These are phyloP conservation scores for Didymella arachidicola DNA, from an alignment of 2,329 filamentous ascomycete species.

Conservation along the genomic window DNA sequence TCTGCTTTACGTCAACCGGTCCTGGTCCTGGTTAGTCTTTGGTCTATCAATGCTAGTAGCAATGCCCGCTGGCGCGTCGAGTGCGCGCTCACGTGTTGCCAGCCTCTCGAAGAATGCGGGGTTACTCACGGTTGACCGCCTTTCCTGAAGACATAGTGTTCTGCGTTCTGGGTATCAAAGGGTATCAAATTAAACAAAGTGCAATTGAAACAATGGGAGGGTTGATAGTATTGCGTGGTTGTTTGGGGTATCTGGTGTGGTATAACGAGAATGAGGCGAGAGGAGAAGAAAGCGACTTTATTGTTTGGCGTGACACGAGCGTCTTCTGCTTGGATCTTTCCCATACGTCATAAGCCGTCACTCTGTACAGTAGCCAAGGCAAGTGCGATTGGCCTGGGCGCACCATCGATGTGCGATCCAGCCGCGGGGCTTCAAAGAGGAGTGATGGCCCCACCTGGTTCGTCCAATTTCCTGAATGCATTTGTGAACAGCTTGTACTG, in stretches of 20 bases:
- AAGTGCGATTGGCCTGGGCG: constrained; percentile 19
- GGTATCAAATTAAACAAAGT: constrained; percentile 43
- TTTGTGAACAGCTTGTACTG: constrained; percentile 10
- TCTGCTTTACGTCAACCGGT: constrained; percentile 75
- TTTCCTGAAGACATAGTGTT: constrained; percentile 36
- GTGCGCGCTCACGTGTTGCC: neutral
- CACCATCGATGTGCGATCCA: constrained; percentile 19
- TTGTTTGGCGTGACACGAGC: constrained; percentile 23
- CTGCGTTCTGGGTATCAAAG: constrained; percentile 36
- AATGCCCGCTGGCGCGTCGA: neutral
- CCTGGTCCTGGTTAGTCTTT: constrained; percentile 60
- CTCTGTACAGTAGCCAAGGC: constrained; percentile 18
- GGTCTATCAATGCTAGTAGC: neutral
- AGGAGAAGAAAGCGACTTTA: constrained; percentile 22
- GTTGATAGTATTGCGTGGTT: constrained; percentile 11
- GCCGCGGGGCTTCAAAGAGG: constrained; percentile 21
- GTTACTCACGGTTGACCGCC: constrained; percentile 39
- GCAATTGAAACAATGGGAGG: constrained; percentile 32
- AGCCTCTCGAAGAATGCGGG: constrained; percentile 1
- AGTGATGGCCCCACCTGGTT: constrained; percentile 17
- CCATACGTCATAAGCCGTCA: constrained; percentile 23
- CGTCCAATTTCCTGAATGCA: constrained; percentile 12
- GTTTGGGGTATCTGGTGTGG: constrained; percentile 23
- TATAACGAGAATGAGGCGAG: constrained; percentile 14
- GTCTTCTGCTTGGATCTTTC: constrained; percentile 15